Evolutionary conservation across 2,329 filamentous ascomycete genomes (phyloP), one percentile per base, ranked within the genome.

Genomic region (Westerdykella sp.): DNA sequence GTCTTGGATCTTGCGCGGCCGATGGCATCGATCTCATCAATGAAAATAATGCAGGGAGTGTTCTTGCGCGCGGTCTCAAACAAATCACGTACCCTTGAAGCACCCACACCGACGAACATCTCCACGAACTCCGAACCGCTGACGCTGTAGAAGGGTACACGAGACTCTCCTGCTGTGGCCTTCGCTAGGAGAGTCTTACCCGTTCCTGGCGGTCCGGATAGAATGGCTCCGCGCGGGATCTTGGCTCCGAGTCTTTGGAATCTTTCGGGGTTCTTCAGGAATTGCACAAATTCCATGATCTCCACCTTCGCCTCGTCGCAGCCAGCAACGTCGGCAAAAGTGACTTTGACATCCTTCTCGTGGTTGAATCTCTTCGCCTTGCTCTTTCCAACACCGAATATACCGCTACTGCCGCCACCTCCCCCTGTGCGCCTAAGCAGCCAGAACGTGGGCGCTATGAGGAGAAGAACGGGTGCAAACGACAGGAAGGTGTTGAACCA

Each of bases 221-320:
- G 78, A 65, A 98, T 96, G 39, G 93, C 93, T 60, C 93, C 93
- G 51, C 93, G 87, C 31, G 93, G 93, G 41, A 98, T 98, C 75
- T 98, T 98, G 49, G 93, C 93, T 58, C 93, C 93, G 14, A 98
- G 80, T 67, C 86, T 87, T 71, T 95, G 84, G 71, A 95, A 98
- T 52, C 86, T 83, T 57, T 88, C 86, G 1, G 93, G 93, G 59
- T 93, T 85, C 74, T 96, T 91, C 50, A 98, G 72, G 75, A 98
- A 98, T 65, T 85, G 90, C 55, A 98, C 93, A 59, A 98, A 98
- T 69, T 98, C 93, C 89, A 97, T 96, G 56, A 98, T 98, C 70
- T 98, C 93, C 44, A 83, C 76, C 77, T 98, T 98, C 44, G 93
- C 93, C 71, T 98, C 93, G 65, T 98, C 93, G 83, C 97, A 91